phyloP scores from a whole-genome alignment of 2,329 filamentous ascomycete species.

The Metarhizium humberi region DNA sequence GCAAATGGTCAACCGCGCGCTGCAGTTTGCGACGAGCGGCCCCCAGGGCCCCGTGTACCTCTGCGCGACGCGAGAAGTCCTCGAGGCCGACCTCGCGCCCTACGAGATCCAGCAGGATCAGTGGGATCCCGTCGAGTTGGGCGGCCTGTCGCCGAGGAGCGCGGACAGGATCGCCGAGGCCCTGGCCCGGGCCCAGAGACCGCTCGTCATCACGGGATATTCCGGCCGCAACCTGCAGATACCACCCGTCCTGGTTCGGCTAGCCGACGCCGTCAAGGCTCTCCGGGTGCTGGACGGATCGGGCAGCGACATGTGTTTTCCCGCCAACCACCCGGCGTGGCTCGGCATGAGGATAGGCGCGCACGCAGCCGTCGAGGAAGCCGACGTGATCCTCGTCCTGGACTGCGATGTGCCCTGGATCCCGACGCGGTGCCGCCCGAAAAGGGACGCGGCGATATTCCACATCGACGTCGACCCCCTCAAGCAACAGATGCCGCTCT shows the following conservation, averaged over 20 bases:
- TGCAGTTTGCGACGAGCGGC: slow-evolving; percentile 66
- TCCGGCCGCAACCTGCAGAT: slow-evolving; percentile 20
- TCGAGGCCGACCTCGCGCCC: slow-evolving; percentile 69
- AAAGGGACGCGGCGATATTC: slow-evolving; percentile 43
- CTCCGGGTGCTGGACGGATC: slow-evolving; percentile 49
- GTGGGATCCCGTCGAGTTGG: slow-evolving; percentile 59
- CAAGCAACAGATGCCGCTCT: slow-evolving; percentile 65
- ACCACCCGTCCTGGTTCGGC: slow-evolving; percentile 48
- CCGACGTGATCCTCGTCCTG: slow-evolving; percentile 76
- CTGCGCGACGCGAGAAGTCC: slow-evolving; percentile 62
- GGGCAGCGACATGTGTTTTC: slow-evolving; percentile 72
- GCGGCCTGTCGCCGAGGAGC: slow-evolving; percentile 39
- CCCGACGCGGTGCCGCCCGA: slow-evolving; percentile 58
- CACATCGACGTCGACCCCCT: slow-evolving; percentile 58
- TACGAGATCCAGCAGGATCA: slow-evolving; percentile 48
- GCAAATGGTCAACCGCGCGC: slow-evolving; percentile 71
- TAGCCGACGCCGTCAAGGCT: slow-evolving; percentile 55
- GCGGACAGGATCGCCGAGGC: slow-evolving; percentile 48
- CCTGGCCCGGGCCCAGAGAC: slow-evolving; percentile 42
- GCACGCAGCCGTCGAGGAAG: slow-evolving; percentile 18
- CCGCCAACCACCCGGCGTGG: slow-evolving; percentile 57
- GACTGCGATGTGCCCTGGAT: slow-evolving; percentile 95
- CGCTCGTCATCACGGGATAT: too few relatives aligned
- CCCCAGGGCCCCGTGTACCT: slow-evolving; percentile 71
- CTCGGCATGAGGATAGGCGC: slow-evolving; percentile 46